A percentile compares a stretch with the other conserved stretches of the same genome.
Conservation (phyloP, 495 filamentous ascomycete species). For the Talaromyces wortmannii region DNA sequence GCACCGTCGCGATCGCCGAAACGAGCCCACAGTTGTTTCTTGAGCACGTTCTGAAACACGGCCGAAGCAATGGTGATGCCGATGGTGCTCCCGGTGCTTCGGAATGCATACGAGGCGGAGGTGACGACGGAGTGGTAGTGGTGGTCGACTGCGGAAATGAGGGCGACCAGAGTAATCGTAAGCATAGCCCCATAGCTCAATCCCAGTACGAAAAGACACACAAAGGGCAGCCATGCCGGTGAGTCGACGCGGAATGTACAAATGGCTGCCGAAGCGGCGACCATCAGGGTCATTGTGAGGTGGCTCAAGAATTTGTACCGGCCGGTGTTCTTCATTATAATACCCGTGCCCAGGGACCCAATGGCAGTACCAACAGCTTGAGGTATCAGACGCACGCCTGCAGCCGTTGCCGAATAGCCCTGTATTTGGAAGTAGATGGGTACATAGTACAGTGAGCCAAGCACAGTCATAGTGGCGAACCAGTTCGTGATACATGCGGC, state of each 20-base stretch:
- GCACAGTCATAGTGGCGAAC: constrained; percentile 49
- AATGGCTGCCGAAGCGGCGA: constrained; percentile 38
- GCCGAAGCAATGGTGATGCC: constrained; percentile 72
- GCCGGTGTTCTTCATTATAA: constrained; percentile 66
- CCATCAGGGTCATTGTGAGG: constrained; percentile 41
- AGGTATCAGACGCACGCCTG: constrained; percentile 67
- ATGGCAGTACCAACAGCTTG: constrained; percentile 59
- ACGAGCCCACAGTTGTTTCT: constrained; percentile 52
- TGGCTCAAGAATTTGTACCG: constrained; percentile 58
- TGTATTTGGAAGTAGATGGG: constrained; percentile 80
- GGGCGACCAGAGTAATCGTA: constrained; percentile 70
- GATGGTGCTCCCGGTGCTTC: constrained; percentile 74
- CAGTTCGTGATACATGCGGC: constrained; percentile 74
- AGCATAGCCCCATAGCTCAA: constrained; percentile 71
- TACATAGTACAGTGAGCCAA: constrained; percentile 62
- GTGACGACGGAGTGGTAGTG: constrained; percentile 81
- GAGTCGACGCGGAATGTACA: constrained; percentile 51
- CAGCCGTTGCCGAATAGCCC: constrained; percentile 60
- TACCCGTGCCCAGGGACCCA: constrained; percentile 60
- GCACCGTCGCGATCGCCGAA: constrained; percentile 63
- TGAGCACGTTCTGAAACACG: constrained; percentile 69
- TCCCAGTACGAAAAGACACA: constrained; percentile 65
- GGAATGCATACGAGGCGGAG: constrained; percentile 75
- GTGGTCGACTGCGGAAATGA: constrained; percentile 77
- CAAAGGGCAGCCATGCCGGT: constrained; percentile 54